Evolutionary conservation across 129 eudicot species (phyloP), one percentile per base, ranked within the genome.

Genomic region (Solidago caesia): DNA sequence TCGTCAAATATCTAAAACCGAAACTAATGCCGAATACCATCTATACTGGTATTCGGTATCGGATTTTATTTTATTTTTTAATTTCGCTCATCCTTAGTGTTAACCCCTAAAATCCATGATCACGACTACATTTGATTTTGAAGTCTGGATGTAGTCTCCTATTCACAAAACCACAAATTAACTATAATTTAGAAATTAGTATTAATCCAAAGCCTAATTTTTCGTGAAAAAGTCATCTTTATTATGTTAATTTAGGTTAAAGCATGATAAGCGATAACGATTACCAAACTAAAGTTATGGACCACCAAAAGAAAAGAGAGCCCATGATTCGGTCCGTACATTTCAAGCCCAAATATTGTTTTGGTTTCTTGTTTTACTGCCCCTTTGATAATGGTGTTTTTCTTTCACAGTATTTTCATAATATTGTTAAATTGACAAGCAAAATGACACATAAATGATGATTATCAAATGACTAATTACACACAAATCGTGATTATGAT

Each of bases 311-410:
- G 46, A 33, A 66, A 75, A 13, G 45, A 42, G 42, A 57, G 80
- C 44, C 80, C 60, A 44, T 8, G 63, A 68, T 46, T 25, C 73
- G 7, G 44, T 64, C 77, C 77, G 74, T 72, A 72, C 78, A 61
- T 16, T 16, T 41, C 44, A 64, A 44, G 72, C 72, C 72, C 72
- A 63, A 15, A 21, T 5, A 46, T 48, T 26, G 16, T 56, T 67
- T 44, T 6, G 49, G 44, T 43, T 62, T 13, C 43, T 53, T 46
- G 11, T 1, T 5, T 10, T 65, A 65, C 49, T 6, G 69, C 16
- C 13, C 41, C 47, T 64, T 43, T 64, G 6, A 12, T 15, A 26
- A 21, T 58, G 6, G 25, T 16, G 9, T 16, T 58, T 14, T n/a
- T 25, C 0, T 27, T 15, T 59, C 8, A 2, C 29, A 5, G 53